Evolutionary conservation across 1,284 basidiomycete genomes (phyloP), one percentile per base, ranked within the genome.

Genomic region (Caloboletus firmus): DNA sequence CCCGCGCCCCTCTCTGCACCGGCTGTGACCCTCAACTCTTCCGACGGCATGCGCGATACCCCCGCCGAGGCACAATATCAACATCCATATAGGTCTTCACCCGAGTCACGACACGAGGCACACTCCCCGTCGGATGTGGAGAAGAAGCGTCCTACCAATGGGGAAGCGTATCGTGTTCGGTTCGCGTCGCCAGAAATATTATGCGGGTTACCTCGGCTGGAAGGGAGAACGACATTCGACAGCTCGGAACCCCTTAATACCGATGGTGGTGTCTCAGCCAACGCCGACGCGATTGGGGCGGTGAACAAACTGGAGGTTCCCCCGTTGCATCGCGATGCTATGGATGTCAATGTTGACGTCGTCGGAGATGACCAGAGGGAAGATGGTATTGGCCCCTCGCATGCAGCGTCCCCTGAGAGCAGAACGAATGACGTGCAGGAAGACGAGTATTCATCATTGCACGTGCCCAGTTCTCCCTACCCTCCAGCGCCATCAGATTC

Each of bases 121-220:
- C 43, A 44, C 4, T 3, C 47, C 20, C 4, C 22, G 1, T 44
- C 30, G 5, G 60, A 64, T 22, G 37, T 15, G 28, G 65, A 64
- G 37, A 64, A 52, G 50, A 54, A 20, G 36, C 55, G 43, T 9
- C n/a, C 52, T 13, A 6, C 40, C 15, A 56, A 54, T 39, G 66
- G 53, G 20, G 69, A 68, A 35, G n/a, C 37, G 3, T 28, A 61
- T 51, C 69, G 52, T 6, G 71, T 72, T 43, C 61, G 69, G 28
- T 69, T 69, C 31, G 63, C 59, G 2, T 69, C 71, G 2, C 71
- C 67, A 9, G 71, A 69, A 44, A 49, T 68, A 40, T 43, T 69
- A 32, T 32, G 34, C 26, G 61, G 51, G 5, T 30, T 59, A 5
- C 57, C 67, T 22, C 40, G 54, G 26, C 13, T 69, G 47, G 51